phyloP scores from a whole-genome alignment of 257 asterid genomes.

The Solanum bulbocastanum region DNA sequence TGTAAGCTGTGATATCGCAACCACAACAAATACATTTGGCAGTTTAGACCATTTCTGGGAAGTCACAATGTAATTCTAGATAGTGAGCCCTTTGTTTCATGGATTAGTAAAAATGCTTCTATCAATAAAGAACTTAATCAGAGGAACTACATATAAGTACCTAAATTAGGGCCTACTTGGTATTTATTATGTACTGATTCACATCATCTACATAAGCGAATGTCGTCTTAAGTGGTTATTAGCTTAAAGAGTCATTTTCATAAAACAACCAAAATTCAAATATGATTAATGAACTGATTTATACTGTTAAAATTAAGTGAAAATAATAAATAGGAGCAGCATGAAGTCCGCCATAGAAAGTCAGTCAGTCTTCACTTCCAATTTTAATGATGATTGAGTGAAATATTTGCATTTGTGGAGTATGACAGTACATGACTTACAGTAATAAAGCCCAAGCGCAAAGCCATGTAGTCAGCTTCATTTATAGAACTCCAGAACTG shows the following conservation, averaged over 20 bases:
- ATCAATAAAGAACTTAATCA: neutral
- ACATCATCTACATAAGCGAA: neutral
- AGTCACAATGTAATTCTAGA: neutral
- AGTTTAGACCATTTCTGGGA: neutral
- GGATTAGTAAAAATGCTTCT: neutral
- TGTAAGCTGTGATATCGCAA: neutral
- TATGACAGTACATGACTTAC: constrained; percentile 27
- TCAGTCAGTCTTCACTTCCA: neutral
- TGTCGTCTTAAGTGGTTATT: neutral
- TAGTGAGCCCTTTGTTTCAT: neutral
- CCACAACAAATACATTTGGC: neutral
- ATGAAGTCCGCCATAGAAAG: neutral
- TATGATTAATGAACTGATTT: neutral
- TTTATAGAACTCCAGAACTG: constrained; percentile 93
- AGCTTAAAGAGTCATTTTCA: neutral
- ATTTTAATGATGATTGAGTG: neutral
- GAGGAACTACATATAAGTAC: neutral
- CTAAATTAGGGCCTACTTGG: neutral
- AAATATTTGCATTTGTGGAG: neutral
- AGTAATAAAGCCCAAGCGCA: constrained; percentile 71
- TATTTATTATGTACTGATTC: neutral
- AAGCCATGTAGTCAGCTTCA: constrained; percentile 91
- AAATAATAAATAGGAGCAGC: neutral
- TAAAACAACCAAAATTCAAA: neutral
- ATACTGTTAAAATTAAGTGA: neutral